These are phyloP conservation scores for Curvularia hawaiiensis DNA, from an alignment of 2,329 filamentous ascomycete species.

Conservation along the genomic window DNA sequence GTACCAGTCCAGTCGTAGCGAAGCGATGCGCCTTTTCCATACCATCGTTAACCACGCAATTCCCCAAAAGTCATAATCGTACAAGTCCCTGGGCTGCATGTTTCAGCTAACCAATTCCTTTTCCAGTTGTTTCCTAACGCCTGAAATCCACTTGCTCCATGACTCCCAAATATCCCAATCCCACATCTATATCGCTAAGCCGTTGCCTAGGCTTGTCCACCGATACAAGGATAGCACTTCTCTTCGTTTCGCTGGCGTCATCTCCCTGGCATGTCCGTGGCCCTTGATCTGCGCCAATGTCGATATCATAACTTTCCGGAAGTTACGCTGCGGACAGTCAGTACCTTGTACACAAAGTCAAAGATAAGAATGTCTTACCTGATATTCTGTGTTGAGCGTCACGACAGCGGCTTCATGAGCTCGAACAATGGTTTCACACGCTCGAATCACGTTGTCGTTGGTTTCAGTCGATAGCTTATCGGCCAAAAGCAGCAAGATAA, in stretches of 20 bases:
- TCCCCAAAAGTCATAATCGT: slow-evolving; percentile 2
- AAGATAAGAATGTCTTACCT: slow-evolving; percentile 58
- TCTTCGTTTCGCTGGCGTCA: slow-evolving; percentile 49
- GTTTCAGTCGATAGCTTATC: slow-evolving; percentile 88
- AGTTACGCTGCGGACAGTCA: slow-evolving; percentile 53
- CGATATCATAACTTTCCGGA: slow-evolving; percentile 59
- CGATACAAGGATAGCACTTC: slow-evolving; percentile 60
- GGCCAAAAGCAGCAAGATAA: slow-evolving; percentile 83
- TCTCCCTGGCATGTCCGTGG: slow-evolving; percentile 43
- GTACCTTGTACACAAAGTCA: not conserved
- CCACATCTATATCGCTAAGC: slow-evolving; percentile 39
- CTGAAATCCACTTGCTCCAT: not conserved
- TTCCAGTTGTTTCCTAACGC: not conserved
- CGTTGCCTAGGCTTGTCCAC: slow-evolving; percentile 54
- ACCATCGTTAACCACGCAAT: not conserved
- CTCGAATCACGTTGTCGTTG: slow-evolving; percentile 80
- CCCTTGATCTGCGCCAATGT: slow-evolving; percentile 46
- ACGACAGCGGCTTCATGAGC: slow-evolving; percentile 95
- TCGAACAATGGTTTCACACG: slow-evolving; percentile 90
- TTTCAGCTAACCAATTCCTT: not conserved
- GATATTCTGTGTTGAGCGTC: slow-evolving; percentile 93
- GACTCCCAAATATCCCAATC: not conserved
- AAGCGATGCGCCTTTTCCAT: not conserved
- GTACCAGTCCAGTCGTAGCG: not conserved
- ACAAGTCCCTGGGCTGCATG: not conserved